phyloP scores from a whole-genome alignment of 176 grass and related monocot genomes.

The Themeda triandra region DNA sequence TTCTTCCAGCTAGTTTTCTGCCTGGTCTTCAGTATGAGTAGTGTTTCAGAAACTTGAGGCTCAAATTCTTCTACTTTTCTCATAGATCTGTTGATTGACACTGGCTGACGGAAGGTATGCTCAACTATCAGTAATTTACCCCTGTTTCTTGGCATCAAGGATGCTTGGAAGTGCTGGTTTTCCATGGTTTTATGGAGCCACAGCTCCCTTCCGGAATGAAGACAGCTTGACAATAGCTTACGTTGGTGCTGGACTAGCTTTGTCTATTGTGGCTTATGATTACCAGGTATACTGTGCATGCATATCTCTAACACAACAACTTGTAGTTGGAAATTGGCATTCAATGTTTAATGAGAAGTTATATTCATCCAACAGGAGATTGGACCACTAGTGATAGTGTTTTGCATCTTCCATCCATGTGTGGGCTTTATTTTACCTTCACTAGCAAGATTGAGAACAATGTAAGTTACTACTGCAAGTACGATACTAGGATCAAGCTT shows the following conservation, averaged over 20 bases:
- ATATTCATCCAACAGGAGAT: conserved; percentile 55
- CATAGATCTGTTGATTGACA: conserved; percentile 25
- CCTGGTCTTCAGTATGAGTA: background rate
- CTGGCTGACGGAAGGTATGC: conserved; percentile 69
- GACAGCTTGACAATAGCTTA: too few relatives aligned
- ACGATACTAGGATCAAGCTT: background rate
- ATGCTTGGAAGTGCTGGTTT: too few relatives aligned
- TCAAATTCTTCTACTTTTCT: background rate
- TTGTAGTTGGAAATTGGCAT: background rate
- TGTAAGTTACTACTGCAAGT: conserved; percentile 41
- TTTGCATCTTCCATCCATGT: too few relatives aligned
- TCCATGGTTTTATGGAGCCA: too few relatives aligned
- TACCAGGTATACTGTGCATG: conserved; percentile 54
- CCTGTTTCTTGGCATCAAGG: too few relatives aligned
- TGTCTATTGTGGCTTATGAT: conserved; percentile 79
- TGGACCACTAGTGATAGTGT: conserved; percentile 50
- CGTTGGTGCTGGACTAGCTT: conserved; percentile 8
- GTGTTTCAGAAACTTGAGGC: background rate
- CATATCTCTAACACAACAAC: background rate
- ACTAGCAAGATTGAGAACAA: conserved; percentile 64
- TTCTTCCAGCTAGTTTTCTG: conserved; percentile 11
- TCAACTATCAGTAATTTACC: too few relatives aligned
- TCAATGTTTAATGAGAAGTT: background rate
- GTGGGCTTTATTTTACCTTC: too few relatives aligned
- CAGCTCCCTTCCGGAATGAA: too few relatives aligned